Evolutionary conservation across 805 yeast genomes (phyloP), one percentile per base, ranked within the genome.

Genomic region (Nakazawaea ishiwadae): DNA sequence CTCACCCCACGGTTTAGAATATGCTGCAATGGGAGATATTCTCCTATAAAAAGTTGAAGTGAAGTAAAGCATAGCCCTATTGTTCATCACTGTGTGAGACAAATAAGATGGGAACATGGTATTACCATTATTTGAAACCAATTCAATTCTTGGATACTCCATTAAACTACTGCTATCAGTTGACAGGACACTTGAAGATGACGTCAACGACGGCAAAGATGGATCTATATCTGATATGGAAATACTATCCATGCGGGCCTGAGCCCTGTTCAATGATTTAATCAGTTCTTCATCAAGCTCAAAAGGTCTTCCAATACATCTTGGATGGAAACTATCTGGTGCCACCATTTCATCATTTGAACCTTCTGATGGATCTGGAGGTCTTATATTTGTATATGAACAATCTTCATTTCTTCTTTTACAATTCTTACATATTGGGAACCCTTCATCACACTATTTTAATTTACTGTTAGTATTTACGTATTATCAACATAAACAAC

Each of bases 371-470:
- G n/a, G n/a, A 23, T 14, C 27, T 3, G 28, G 28, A 9, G 42
- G 36, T 16, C 37, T 16, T 4, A 33, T 16, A 3, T 23, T 40
- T 27, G 27, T 12, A 24, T 40, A 40, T 3, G 23, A 17, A 28
- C 44, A 40, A 2, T 40, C 39, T 7, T 40, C 39, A 5, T 30
- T 18, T 17, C 44, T n/a, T 17, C 36, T 28, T 11, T 18, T 5
- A 31, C 44, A 40, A 15, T 24, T 23, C 15, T 17, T 18, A 23
- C 44, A 40, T 15, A 14, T 29, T 6, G 44, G 44, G 10, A 30
- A 24, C 21, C n/a, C 35, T 18, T 40, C 44, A 23, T 35, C 39
- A 29, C 44, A 40, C 44, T 40, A 12, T 11, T 5, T 23, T 23
- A 23, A 23, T 8, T n/a, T 23, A 10, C 26, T 1, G 23, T 31